These are phyloP conservation scores for Fusarium bactridioides DNA, from an alignment of 2,329 filamentous ascomycete genomes.

Conservation along the genomic window DNA sequence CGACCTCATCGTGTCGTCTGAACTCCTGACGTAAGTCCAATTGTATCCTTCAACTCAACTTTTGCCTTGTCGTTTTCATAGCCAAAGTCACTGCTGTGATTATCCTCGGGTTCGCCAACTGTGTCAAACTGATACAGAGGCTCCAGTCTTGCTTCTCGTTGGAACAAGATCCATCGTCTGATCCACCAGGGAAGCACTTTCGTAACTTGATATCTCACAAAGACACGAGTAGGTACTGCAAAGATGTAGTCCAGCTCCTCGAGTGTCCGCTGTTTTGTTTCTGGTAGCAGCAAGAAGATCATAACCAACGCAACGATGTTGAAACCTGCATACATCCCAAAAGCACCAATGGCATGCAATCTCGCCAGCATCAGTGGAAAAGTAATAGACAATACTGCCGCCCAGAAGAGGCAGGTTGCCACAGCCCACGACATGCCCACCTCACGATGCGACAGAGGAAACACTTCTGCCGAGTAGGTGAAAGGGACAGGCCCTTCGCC, in stretches of 20 bases:
- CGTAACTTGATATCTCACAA: conserved; percentile 64
- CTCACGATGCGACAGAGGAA: conserved; percentile 74
- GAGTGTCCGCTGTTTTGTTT: conserved; percentile 65
- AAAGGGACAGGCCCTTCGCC: conserved; percentile 73
- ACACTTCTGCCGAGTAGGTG: conserved; percentile 74
- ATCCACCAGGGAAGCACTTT: conserved; percentile 68
- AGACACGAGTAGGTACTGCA: conserved; percentile 65
- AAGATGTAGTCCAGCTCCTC: conserved; percentile 68
- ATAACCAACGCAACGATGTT: conserved; percentile 63
- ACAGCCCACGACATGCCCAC: conserved; percentile 76
- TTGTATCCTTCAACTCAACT: conserved; percentile 50
- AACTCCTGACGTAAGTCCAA: conserved; percentile 42
- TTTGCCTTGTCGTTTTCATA: conserved; percentile 51
- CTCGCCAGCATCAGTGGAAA: conserved; percentile 64
- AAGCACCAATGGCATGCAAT: conserved; percentile 57
- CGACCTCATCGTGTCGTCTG: conserved; percentile 17
- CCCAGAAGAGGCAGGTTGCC: conserved; percentile 69
- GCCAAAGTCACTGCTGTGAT: conserved; percentile 41
- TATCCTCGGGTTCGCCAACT: conserved; percentile 45
- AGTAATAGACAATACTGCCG: conserved; percentile 68
- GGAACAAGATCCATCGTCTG: conserved; percentile 63
- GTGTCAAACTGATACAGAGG: conserved; percentile 54
- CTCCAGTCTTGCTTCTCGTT: conserved; percentile 52
- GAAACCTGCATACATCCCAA: conserved; percentile 63
- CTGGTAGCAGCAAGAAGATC: conserved; percentile 65